phyloP scores from a whole-genome alignment of 768 basidiomycete genomes.

The Crucibulum laeve region DNA sequence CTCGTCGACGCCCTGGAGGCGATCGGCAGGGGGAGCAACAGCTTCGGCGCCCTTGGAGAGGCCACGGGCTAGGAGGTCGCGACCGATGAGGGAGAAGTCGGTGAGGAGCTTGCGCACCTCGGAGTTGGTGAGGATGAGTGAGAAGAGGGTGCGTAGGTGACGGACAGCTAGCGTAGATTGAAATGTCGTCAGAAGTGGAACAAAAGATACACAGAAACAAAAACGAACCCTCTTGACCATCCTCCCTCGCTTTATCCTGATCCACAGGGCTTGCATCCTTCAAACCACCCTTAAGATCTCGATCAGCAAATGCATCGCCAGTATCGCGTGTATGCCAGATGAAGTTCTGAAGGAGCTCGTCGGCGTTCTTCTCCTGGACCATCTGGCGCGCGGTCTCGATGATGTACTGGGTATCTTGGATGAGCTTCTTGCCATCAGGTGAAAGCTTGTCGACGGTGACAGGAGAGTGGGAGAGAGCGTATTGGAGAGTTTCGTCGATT shows the following conservation, averaged over 20 bases:
- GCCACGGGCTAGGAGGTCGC: conserved; percentile 77
- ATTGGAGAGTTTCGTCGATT: conserved; percentile 68
- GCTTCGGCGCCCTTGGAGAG: conserved; percentile 66
- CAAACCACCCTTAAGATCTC: conserved; percentile 17
- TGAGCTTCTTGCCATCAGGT: conserved; percentile 68
- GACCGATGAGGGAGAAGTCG: conserved; percentile 73
- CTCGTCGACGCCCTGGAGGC: conserved; percentile 62
- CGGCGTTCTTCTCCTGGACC: conserved; percentile 80
- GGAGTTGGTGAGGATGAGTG: conserved; percentile 87
- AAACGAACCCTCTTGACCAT: conserved; percentile 55
- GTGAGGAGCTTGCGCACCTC: conserved; percentile 87
- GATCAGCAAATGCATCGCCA: conserved; percentile 24
- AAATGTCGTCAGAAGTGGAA: neutral
- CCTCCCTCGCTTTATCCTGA: conserved; percentile 48
- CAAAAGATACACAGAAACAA: neutral
- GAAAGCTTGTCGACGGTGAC: conserved; percentile 67
- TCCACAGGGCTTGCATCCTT: conserved; percentile 38
- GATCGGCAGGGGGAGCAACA: conserved; percentile 63
- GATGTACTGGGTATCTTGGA: conserved; percentile 76
- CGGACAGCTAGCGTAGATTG: conserved; percentile 50
- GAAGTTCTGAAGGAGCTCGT: conserved; percentile 91
- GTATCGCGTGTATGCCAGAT: conserved; percentile 72
- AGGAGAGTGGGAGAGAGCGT: conserved; percentile 55
- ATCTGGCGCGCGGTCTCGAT: conserved; percentile 69
- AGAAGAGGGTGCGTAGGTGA: conserved; percentile 85